A percentile compares a stretch with the other conserved stretches of the same genome.
These are phyloP conservation scores for Chenopodium berlandieri DNA, from an alignment of 148 eudicot genomes.

Conservation along the genomic window DNA sequence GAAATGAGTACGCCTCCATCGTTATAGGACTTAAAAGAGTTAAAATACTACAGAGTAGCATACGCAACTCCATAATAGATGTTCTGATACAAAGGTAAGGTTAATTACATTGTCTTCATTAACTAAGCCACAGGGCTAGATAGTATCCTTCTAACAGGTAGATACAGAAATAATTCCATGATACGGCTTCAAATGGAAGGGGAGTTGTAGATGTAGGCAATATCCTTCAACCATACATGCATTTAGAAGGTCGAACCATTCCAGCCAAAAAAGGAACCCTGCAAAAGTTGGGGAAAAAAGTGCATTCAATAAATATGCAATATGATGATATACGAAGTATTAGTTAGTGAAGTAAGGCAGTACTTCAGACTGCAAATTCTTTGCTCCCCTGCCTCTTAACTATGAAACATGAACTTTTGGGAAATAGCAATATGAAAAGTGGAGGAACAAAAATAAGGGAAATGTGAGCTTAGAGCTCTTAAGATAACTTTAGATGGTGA, in stretches of 20 bases:
- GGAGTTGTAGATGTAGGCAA: neutral
- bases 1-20: neutral
- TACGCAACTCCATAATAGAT: neutral
- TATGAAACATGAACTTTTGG: neutral
- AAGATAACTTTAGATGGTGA: conserved; percentile 25
- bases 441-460: neutral
- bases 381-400: neutral
- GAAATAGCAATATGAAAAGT: neutral
- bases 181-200: neutral
- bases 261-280: conserved; percentile 87
- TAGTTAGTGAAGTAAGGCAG: neutral
- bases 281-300: conserved; percentile 25
- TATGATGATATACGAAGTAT: neutral
- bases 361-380: neutral
- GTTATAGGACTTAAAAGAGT: neutral
- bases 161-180: conserved; percentile 3
- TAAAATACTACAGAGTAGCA: neutral
- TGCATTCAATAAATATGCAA: neutral
- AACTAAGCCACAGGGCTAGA: conserved; percentile 3
- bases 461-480: neutral
- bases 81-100: neutral
- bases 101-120: neutral
- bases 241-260: conserved; percentile 71
- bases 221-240: neutral
- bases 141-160: neutral